Conservation (phyloP, 768 basidiomycete species). For the Rubroboletus satanas region DNA sequence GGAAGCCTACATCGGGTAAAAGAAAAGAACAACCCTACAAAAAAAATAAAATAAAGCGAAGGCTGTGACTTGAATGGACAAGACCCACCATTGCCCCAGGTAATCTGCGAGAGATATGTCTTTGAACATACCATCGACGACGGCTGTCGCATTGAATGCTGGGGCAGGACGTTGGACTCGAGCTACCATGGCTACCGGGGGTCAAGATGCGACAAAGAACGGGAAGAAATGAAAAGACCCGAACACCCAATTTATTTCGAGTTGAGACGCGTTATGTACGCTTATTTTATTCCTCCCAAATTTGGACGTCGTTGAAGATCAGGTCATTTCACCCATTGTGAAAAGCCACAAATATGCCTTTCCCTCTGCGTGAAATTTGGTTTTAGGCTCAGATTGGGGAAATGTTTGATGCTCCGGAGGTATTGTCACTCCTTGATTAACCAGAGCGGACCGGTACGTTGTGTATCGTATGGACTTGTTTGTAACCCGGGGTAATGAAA, state of each 20-base stretch:
- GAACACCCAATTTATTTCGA: slow-evolving; percentile 16
- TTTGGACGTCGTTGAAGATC: background rate
- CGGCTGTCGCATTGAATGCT: slow-evolving; percentile 67
- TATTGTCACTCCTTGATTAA: background rate
- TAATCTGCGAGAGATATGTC: slow-evolving; percentile 71
- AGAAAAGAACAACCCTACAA: slow-evolving; percentile 84
- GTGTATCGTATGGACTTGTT: background rate
- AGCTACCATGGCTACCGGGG: slow-evolving; percentile 34
- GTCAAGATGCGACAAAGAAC: background rate
- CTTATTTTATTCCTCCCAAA: slow-evolving; percentile 19
- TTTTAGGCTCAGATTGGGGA: too few species aligned
- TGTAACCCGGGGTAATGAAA: background rate
- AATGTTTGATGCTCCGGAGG: background rate
- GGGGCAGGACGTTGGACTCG: slow-evolving; percentile 85
- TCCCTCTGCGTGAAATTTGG: background rate
- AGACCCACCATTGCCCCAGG: slow-evolving; percentile 72
- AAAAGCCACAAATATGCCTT: too few species aligned
- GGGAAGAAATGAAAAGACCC: background rate
- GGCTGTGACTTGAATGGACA: background rate
- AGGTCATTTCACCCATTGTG: too few species aligned
- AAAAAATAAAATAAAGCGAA: background rate
- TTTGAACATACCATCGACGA: slow-evolving; percentile 74
- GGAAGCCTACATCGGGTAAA: slow-evolving; percentile 81
- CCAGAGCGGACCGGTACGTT: too few species aligned
- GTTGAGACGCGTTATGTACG: slow-evolving; percentile 29